Base-by-base conservation (phyloP, 495 filamentous ascomycete genomes). In the Penicillium ochrochloron region DNA sequence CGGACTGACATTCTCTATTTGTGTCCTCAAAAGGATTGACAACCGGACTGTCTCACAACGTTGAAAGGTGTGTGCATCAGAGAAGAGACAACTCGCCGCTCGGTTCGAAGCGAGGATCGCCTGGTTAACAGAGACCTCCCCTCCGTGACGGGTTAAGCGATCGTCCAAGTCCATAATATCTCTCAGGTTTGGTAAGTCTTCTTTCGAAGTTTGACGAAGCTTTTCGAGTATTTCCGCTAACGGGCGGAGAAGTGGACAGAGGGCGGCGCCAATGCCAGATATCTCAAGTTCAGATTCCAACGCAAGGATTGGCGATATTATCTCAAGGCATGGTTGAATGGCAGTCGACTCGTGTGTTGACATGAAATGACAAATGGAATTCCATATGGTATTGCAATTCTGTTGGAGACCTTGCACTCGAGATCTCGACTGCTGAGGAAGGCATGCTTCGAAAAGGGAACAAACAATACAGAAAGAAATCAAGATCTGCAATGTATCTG, bases 141-240 rank as follows among this genome's bases (percentile, higher is more conserved):
- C 88, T 52, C 72, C 69, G 52, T 87, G 82, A 3, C 83, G 82
- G 31, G 86, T 84, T 31, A 93, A 88, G 15, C 83, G 85, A 57
- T 89, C 86, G 65, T 97, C 93, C 25, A 96, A 70, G 61, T 97
- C 93, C 91, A 96, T 93, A 15, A 78, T 66, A 67, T 94, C 89
- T 37, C 78, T 75, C 29, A 69, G 60, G 10, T 54, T 3, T 11
- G 51, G 48, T 5, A 58, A 29, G 46, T 60, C 39, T 57, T 66
- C n/a, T 52, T 74, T 73, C n/a, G 75, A 71, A 11, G 33, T 56
- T 39, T 73, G 66, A 37, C 76, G 70, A 41, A 75, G 57, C 21
- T 77, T 76, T 37, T 85, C 83, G 27, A 92, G 76, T 3, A 77
- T 66, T 31, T 68, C 56, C 2, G 69, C 54, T 15, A 82, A 70